Base-by-base conservation (phyloP, 2,329 filamentous ascomycete genomes). In the Epichloe gansuensis region DNA sequence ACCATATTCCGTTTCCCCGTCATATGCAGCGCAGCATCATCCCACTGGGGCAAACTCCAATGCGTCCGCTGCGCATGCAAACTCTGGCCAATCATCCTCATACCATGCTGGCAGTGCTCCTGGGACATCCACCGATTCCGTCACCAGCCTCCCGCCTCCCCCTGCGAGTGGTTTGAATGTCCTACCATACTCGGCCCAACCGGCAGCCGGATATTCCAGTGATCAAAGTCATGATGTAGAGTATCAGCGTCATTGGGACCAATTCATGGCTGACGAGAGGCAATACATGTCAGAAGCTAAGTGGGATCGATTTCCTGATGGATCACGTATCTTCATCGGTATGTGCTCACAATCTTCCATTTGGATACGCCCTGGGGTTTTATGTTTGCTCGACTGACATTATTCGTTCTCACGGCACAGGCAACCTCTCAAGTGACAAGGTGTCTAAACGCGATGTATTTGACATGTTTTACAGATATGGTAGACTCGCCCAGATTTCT, bases 381-480 rank as follows among this genome's bases (percentile, higher is more conserved):
- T 42, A 11, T 6, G 31, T 44, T 45, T 12, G 12, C 12, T 45
- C 41, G 57, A 57, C 61, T 62, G 15, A 46, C 17, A 4, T 5
- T 28, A 25, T 55, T 55, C 51, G 58, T 57, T 54, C 65, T 72
- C 53, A 4, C 23, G 7, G 23, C 12, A 37, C 63, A 88, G 90
- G 91, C 52, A 98, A 97, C 65, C 76, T 98, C 11, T 91, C 90
- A 2, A 91, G 87, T 51, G 91, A 97, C 66, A 85, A 91, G 64
- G 91, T 95, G 13, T 93, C 88, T 6, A 97, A 97, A 69, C 82
- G 86, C 58, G 91, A 97, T 68, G 82, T 97, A 8, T 97, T 95
- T 69, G 86, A 95, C 64, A 77, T 91, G 17, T 97, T 98, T 65
- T 83, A 90, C 63, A 79, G 77, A 53, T 91, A 89, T 65, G 93